A percentile compares a stretch with the other conserved stretches of the same genome.
Evolutionary conservation across 805 yeast genomes (phyloP).

Genomic region (Clavispora phyllophila): DNA sequence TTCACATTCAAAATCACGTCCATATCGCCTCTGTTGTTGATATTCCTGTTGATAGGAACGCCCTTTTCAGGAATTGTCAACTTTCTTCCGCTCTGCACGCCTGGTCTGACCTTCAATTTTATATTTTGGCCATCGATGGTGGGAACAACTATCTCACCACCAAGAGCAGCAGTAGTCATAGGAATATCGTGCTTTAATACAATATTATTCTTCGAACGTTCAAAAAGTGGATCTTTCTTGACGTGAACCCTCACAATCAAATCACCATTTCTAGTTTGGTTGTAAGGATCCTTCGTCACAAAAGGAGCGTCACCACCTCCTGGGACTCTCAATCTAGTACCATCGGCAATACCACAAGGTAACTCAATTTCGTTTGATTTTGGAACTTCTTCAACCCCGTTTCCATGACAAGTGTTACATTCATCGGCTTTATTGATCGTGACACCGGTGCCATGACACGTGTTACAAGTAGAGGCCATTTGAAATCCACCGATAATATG

Average conservation of each 20-base stretch:
- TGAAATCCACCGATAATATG: slow-evolving; percentile 93
- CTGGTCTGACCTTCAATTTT: slow-evolving; percentile 75
- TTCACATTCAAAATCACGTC: slow-evolving; percentile 68
- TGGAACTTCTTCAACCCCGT: slow-evolving; percentile 67
- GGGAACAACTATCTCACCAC: slow-evolving; percentile 88
- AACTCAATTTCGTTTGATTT: slow-evolving; percentile 77
- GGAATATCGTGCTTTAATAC: slow-evolving; percentile 64
- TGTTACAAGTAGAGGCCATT: slow-evolving; percentile 87
- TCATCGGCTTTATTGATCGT: slow-evolving; percentile 59
- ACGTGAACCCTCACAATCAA: slow-evolving; percentile 78
- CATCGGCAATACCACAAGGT: slow-evolving; percentile 87
- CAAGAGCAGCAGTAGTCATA: slow-evolving; percentile 94
- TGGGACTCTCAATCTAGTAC: slow-evolving; percentile 74
- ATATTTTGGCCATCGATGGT: slow-evolving; percentile 77
- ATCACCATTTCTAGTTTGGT: slow-evolving; percentile 76
- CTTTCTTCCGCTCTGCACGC: slow-evolving; percentile 72
- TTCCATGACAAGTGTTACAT: slow-evolving; percentile 81
- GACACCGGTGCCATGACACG: slow-evolving; percentile 89
- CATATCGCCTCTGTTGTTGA: slow-evolving; percentile 70
- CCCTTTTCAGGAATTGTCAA: slow-evolving; percentile 84
- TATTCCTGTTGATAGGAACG: slow-evolving; percentile 58
- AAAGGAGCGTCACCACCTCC: slow-evolving; percentile 89
- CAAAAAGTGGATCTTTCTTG: slow-evolving; percentile 65
- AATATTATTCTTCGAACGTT: slow-evolving; percentile 62
- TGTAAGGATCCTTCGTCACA: slow-evolving; percentile 66